Conservation (phyloP, 371 early-diverging fungal species). For the Rhizopus delemar region DNA sequence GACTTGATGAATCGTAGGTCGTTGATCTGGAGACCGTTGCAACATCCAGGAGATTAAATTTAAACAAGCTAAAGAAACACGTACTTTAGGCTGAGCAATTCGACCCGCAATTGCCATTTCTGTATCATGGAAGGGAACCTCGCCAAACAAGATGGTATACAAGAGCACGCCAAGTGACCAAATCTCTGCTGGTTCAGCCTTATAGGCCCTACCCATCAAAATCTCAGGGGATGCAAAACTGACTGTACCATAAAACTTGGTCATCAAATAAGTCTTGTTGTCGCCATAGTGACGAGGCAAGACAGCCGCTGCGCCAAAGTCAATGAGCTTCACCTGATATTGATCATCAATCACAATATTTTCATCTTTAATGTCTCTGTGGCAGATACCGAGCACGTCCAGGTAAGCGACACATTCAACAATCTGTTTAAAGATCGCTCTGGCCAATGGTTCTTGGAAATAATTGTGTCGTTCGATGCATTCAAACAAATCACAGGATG, state of each 20-base stretch:
- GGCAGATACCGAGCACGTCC: slow-evolving; percentile 56
- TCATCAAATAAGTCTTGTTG: slow-evolving; percentile 44
- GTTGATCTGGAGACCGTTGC: slow-evolving; percentile 51
- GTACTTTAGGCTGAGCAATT: slow-evolving; percentile 41
- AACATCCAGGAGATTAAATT: slow-evolving; percentile 71
- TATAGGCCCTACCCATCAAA: slow-evolving; percentile 65
- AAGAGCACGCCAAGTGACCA: slow-evolving; percentile 81
- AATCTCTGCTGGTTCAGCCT: slow-evolving; percentile 78
- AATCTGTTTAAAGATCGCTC: slow-evolving; percentile 72
- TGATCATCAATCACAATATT: slow-evolving; percentile 77
- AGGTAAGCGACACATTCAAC: slow-evolving; percentile 67
- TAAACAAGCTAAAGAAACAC: slow-evolving; percentile 52
- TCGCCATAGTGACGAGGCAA: slow-evolving; percentile 52
- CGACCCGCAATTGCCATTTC: slow-evolving; percentile 50
- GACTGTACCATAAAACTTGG: slow-evolving; percentile 69
- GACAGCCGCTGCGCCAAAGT: slow-evolving; percentile 79
- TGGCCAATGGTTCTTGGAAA: slow-evolving; percentile 62
- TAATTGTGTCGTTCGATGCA: slow-evolving; percentile 71
- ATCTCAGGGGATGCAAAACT: slow-evolving; percentile 81
- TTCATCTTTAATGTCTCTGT: slow-evolving; percentile 74
- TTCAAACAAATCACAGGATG: slow-evolving; percentile 78
- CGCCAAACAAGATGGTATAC: slow-evolving; percentile 75
- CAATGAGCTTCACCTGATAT: slow-evolving; percentile 75
- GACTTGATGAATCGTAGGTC: slow-evolving; percentile 66
- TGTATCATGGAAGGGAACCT: slow-evolving; percentile 69